Evolutionary conservation across 352 stramenopile genomes (phyloP), one percentile per base, ranked within the genome.

Genomic region (Phytophthora idaei): DNA sequence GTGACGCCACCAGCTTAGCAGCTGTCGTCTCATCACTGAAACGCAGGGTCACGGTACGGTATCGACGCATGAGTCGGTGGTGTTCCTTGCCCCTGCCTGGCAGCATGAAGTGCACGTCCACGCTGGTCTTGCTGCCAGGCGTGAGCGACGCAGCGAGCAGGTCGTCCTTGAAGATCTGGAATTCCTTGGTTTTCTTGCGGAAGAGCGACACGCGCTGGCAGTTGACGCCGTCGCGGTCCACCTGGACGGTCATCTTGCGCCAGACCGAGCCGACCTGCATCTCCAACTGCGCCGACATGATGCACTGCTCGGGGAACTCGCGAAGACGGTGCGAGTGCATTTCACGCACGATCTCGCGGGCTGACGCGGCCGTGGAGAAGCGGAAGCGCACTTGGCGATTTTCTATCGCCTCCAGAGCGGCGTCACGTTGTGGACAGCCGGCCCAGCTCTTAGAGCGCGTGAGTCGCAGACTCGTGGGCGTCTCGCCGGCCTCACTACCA

Each of bases 41-140:
- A 3, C 76, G 73, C 27, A 92, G 31, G 2, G 73, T 64, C 15
- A 83, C 12, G 0, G 64, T 78, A 29, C 73, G 71, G 65, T 92
- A 90, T 31, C 70, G 66, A 14, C 85, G 81, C 78, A 78, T 75
- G 6, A 92, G 66, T 29, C 79, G 76, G 12, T 74, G 76, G n/a
- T 92, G 73, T 37, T 81, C 63, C 37, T 80, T 81, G 29, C 85
- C 83, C 9, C 45, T 61, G 5, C 83, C 86, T 15, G 77, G 77
- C 2, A 75, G 70, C 83, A 94, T 92, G 48, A 71, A 92, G 66
- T 94, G 82, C 25, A 93, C 42, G 8, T 78, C 64, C 21, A 93
- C 61, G 42, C 53, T 77, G 0, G 61, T 71, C 25, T 64, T 73
- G 27, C 59, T 75, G 7, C 54, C 68, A 3, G 44, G 54, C 5